Percentiles rank a stretch among this genome's conserved stretches.
Conservation (phyloP, 2,329 filamentous ascomycete genomes). For the Hymenoscyphus infarciens region DNA sequence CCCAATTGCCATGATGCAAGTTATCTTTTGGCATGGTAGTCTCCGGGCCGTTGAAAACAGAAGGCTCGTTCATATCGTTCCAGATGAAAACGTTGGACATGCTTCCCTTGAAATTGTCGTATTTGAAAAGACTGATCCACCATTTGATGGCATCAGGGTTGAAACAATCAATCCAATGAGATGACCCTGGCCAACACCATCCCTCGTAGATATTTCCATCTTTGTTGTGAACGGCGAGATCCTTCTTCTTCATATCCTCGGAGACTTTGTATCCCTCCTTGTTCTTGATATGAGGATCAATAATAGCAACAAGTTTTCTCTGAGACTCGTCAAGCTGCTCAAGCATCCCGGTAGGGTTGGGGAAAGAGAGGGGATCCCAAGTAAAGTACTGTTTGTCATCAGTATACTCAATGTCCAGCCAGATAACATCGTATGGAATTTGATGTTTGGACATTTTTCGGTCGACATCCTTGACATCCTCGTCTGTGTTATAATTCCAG, state of each 20-base stretch:
- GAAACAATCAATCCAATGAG: conserved; percentile 94
- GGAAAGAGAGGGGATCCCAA: conserved; percentile 87
- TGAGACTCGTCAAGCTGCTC: conserved; percentile 81
- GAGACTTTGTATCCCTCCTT: conserved; percentile 71
- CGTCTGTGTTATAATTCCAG: conserved; percentile 98
- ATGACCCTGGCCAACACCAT: conserved; percentile 98
- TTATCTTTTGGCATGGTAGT: conserved; percentile 99
- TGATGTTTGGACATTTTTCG: conserved; percentile 92
- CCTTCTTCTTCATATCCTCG: conserved; percentile 78
- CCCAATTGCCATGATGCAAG: conserved; percentile 85
- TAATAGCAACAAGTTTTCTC: conserved; percentile 88
- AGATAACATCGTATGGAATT: conserved; percentile 98
- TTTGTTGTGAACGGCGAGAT: conserved; percentile 84
- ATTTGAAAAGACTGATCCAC: conserved; percentile 89
- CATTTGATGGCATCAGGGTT: conserved; percentile 87
- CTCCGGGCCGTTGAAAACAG: conserved; percentile 96
- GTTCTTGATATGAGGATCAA: conserved; percentile 98
- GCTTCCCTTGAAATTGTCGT: conserved; percentile 81
- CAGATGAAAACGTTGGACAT: conserved; percentile 87
- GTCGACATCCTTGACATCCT: conserved; percentile 95
- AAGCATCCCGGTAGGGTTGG: conserved; percentile 81
- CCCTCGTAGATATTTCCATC: conserved; percentile 86
- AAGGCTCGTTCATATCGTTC: conserved; percentile 99
- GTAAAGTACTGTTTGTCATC: conserved; percentile 98
- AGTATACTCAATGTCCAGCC: conserved; percentile 97